Percentiles rank a stretch among this genome's conserved stretches.
Evolutionary conservation across 2,329 filamentous ascomycete species (phyloP).

Genomic region (Apiospora marii): DNA sequence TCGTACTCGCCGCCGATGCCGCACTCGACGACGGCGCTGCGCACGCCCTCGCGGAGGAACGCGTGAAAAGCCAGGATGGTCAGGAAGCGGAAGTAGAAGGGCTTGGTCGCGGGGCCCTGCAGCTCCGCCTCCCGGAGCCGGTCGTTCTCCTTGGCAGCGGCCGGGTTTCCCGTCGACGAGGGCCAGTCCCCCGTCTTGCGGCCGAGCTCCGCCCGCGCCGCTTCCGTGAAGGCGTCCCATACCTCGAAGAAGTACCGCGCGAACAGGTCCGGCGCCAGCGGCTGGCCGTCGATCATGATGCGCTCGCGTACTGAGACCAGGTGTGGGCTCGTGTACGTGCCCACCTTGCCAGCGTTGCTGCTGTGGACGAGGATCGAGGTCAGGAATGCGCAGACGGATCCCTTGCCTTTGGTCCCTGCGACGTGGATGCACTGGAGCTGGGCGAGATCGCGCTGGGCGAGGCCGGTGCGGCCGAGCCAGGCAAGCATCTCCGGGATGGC

Average conservation of each 20-base stretch:
- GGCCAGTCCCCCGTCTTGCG: slow-evolving; percentile 6
- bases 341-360: slow-evolving; percentile 57
- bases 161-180: not conserved
- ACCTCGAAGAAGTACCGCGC: slow-evolving; percentile 82
- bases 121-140: slow-evolving; percentile 52
- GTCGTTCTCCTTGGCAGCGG: slow-evolving; percentile 43
- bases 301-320: slow-evolving; percentile 84
- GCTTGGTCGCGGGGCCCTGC: slow-evolving; percentile 71
- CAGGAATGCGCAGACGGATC: slow-evolving; percentile 84
- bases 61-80: slow-evolving; percentile 88
- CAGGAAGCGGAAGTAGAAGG: slow-evolving; percentile 91
- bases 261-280: slow-evolving; percentile 74
- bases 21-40: slow-evolving; percentile 86
- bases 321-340: slow-evolving; percentile 87
- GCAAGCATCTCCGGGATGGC: slow-evolving; percentile 84
- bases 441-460: slow-evolving; percentile 60
- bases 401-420: slow-evolving; percentile 94
- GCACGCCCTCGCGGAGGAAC: slow-evolving; percentile 78
- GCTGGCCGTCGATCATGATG: slow-evolving; percentile 79
- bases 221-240: slow-evolving; percentile 68
- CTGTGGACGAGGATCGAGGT: slow-evolving; percentile 74
- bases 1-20: slow-evolving; percentile 96
- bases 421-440: slow-evolving; percentile 74
- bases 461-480: slow-evolving; percentile 79
- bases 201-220: slow-evolving; percentile 22